Percentiles rank a stretch among this genome's conserved stretches.
Conservation (phyloP, 768 basidiomycete genomes). For the Galerina marginata region DNA sequence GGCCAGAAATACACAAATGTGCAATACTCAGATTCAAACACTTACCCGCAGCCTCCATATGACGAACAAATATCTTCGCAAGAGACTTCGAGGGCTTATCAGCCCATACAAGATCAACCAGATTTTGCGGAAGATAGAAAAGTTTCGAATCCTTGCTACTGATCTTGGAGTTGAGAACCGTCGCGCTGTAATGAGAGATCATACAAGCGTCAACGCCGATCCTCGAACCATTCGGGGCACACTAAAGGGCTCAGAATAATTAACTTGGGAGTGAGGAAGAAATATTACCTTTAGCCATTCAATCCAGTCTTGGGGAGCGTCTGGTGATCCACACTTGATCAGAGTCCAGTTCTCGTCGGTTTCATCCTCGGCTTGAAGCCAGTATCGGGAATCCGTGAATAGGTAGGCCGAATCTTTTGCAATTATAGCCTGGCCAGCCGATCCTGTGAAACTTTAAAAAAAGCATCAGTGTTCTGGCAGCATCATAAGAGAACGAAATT, state of each 20-base stretch:
- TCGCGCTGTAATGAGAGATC: constrained; percentile 72
- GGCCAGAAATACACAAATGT: neutral
- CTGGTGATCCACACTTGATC: constrained; percentile 57
- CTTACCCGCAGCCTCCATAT: constrained; percentile 70
- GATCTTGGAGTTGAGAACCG: constrained; percentile 62
- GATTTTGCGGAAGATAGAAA: constrained; percentile 83
- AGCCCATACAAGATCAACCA: constrained; percentile 83
- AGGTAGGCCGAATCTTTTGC: constrained; percentile 72
- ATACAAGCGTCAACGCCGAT: constrained; percentile 89
- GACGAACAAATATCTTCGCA: constrained; percentile 71
- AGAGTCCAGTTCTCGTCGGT: constrained; percentile 78
- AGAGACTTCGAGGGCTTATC: constrained; percentile 74
- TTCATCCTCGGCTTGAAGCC: constrained; percentile 75
- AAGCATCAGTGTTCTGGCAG: constrained; percentile 2
- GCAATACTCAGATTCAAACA: neutral
- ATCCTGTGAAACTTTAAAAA: constrained; percentile 35
- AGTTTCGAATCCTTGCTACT: constrained; percentile 63
- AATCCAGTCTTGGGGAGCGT: constrained; percentile 73
- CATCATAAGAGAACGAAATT: neutral
- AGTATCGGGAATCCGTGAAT: constrained; percentile 85
- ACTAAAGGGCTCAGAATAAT: constrained; percentile 18
- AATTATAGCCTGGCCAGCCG: constrained; percentile 74
- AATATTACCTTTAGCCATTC: constrained; percentile 71
- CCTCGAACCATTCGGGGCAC: constrained; percentile 49
- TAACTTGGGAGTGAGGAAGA: neutral